A percentile compares a stretch with the other conserved stretches of the same genome.
These are phyloP conservation scores for Pyracantha coccinea DNA, from an alignment of 331 rosid species.

Conservation along the genomic window DNA sequence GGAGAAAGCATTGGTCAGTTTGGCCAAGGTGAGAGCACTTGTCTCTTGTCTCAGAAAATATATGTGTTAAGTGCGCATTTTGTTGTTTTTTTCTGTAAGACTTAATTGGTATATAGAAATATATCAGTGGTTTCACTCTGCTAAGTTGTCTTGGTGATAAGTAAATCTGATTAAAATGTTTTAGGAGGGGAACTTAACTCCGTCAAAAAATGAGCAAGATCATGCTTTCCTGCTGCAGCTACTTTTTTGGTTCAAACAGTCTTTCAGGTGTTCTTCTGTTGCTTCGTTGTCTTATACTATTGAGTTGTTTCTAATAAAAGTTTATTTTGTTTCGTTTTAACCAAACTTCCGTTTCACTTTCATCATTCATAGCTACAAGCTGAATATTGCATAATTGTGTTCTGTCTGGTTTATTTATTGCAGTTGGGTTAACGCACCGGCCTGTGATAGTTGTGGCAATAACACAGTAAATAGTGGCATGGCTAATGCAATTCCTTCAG, in stretches of 20 bases:
- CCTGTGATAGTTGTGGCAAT: slow-evolving; percentile 68
- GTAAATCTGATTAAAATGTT: slow-evolving; percentile 25
- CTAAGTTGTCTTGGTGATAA: slow-evolving; percentile 6
- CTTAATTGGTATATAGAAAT: neutral
- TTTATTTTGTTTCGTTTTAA: neutral
- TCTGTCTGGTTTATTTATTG: slow-evolving; percentile 6
- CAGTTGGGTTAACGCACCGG: slow-evolving; percentile 81
- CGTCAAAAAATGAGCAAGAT: slow-evolving; percentile 61
- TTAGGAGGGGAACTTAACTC: slow-evolving; percentile 78
- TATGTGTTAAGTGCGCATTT: neutral
- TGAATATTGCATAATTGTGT: neutral
- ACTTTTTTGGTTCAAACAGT: slow-evolving; percentile 90
- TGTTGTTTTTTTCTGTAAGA: neutral
- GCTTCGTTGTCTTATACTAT: slow-evolving; percentile 4
- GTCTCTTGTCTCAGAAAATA: neutral
- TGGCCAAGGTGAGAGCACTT: slow-evolving; percentile 61
- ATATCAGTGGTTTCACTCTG: neutral
- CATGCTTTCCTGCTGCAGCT: slow-evolving; percentile 88
- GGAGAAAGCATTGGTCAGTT: slow-evolving; percentile 81
- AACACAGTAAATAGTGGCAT: slow-evolving; percentile 39
- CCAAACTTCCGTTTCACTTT: neutral
- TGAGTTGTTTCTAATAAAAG: neutral
- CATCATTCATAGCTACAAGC: neutral
- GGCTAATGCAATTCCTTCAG: slow-evolving; percentile 55
- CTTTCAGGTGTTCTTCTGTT: slow-evolving; percentile 60